Base-by-base conservation (phyloP, 768 basidiomycete genomes). In the Inosperma sp. region DNA sequence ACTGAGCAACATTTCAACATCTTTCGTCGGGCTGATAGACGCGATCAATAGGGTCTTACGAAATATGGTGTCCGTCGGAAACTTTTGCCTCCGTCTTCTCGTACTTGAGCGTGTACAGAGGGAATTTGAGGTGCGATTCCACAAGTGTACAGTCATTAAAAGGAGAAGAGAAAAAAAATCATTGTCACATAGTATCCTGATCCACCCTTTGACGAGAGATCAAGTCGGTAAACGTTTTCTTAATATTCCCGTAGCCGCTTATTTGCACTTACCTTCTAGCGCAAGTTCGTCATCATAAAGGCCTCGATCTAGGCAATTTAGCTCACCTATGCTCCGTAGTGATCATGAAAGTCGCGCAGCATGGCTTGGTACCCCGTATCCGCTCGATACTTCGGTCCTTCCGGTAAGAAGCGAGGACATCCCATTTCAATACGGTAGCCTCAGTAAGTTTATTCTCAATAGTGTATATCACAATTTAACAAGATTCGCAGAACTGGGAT, bases 51-150 rank as follows among this genome's bases (percentile, higher is more conserved):
- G 88, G 88, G 3, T 88, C 86, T 0, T 89, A 88, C 59, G 88
- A 89, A 58, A 82, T 89, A 16, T 90, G 88, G 88, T 82, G 76
- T 21, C 88, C 88, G 1, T 73, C 79, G 0, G 83, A 87, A 56
- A 85, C 86, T 2, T 90, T 90, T 59, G 67, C 77, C 0, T 74
- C 83, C 0, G 82, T 90, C n/a, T 90, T 81, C 62, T 88, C 86
- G 8, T 90, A 88, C 54, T 72, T 90, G 13, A 81, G 77, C 56
- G 63, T 82, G 65, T 78, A 90, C 61, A 74, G 82, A 35, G 87
- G 86, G 4, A 61, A 76, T 27, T 66, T 89, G 26, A 89, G 87
- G 87, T 88, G 55, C 35, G 47, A 40, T 23, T 48, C 46, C 6
- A 6, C 34, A 10, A n/a, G n/a, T 36, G 6, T 36, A 6, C 4